phyloP scores from a whole-genome alignment of 164 flowering plant species.

The Brasenia schreberi region DNA sequence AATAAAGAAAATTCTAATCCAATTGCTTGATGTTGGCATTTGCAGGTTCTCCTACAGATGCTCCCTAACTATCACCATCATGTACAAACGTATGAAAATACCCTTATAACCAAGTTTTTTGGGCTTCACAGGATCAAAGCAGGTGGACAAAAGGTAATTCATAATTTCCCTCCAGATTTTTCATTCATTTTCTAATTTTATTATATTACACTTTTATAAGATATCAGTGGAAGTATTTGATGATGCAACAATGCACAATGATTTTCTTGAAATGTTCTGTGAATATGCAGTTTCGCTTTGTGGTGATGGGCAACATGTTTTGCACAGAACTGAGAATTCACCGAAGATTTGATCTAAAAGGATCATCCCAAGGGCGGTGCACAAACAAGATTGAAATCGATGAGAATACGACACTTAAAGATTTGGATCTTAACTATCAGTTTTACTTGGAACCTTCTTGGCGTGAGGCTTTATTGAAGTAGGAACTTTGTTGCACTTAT shows the following conservation, averaged over 20 bases:
- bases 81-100: constrained; percentile 75
- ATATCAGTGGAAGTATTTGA: background rate
- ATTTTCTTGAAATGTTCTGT: constrained; percentile 1
- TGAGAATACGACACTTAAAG: constrained; percentile 90
- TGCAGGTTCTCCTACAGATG: constrained; percentile 90
- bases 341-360: constrained; percentile 94
- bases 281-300: constrained; percentile 84
- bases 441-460: constrained; percentile 96
- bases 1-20: background rate
- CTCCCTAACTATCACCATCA: constrained; percentile 85
- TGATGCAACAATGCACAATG: background rate
- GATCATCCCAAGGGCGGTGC: constrained; percentile 93
- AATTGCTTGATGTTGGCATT: constrained; percentile 2
- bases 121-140: constrained; percentile 97
- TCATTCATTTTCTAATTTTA: background rate
- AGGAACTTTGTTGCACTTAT: constrained; percentile 13
- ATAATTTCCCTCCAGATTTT: background rate
- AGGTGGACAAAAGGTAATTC: constrained; percentile 93
- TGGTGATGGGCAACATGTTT: constrained; percentile 99
- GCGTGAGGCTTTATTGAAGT: constrained; percentile 71
- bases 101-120: constrained; percentile 93
- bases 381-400: constrained; percentile 92
- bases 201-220: no score
- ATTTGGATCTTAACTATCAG: constrained; percentile 81
- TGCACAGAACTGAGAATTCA: constrained; percentile 94